These are phyloP conservation scores for Artemisia argyi DNA, from an alignment of 129 eudicot species.

Conservation along the genomic window DNA sequence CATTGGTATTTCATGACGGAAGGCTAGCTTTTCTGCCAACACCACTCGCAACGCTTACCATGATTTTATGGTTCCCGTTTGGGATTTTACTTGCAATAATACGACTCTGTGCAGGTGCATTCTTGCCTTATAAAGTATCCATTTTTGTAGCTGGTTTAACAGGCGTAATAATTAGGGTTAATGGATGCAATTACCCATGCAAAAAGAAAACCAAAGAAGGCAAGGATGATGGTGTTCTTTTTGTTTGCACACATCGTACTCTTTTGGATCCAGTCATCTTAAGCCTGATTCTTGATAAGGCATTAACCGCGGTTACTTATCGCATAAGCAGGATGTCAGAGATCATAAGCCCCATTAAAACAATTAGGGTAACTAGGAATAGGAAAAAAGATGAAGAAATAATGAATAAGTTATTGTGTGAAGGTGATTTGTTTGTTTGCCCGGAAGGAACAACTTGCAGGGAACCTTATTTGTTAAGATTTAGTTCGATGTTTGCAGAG, in stretches of 20 bases:
- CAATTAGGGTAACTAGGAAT: not conserved
- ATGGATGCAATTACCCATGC: not conserved
- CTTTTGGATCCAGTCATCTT: not conserved
- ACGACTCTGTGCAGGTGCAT: no score
- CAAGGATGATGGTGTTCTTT: not conserved
- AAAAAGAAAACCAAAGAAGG: not conserved
- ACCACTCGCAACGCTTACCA: no score
- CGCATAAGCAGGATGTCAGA: not conserved
- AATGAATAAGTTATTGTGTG: not conserved
- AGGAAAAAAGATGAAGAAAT: not conserved
- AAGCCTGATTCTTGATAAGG: not conserved
- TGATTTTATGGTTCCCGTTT: no score
- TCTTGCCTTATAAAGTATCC: no score
- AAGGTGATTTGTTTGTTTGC: not conserved
- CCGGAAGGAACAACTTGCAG: not conserved
- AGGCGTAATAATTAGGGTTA: not conserved
- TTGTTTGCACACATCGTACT: not conserved
- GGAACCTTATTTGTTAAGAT: not conserved
- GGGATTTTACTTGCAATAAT: no score
- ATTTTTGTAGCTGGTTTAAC: no score
- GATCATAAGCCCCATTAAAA: not conserved
- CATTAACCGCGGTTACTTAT: not conserved
- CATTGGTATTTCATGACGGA: no score
- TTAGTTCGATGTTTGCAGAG: not conserved
- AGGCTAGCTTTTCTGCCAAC: no score